Evolutionary conservation across 192 early-diverging fungal genomes (phyloP).

Genomic region (Umbelopsis vinacea): DNA sequence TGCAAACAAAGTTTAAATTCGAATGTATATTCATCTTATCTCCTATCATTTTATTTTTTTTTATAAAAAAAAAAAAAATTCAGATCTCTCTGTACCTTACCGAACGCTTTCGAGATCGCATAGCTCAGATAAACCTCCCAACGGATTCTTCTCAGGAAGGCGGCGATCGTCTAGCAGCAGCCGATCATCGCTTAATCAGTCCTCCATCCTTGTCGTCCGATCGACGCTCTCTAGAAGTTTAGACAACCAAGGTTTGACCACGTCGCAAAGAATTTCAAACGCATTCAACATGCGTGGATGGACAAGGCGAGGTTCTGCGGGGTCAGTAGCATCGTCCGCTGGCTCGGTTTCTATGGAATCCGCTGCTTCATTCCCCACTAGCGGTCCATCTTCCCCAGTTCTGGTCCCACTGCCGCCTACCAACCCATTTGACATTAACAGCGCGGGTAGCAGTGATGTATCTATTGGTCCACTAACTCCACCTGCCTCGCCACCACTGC

Average conservation of each 20-base stretch:
- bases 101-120: constrained; percentile 6
- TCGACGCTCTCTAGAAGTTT: background rate
- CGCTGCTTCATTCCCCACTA: background rate
- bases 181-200: background rate
- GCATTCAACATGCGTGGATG: background rate
- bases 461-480: background rate
- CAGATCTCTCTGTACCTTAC: constrained; percentile 26
- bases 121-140: background rate
- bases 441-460: background rate
- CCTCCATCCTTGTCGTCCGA: constrained; percentile 5
- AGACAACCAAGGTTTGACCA: background rate
- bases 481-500: constrained; percentile 3
- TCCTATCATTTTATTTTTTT: no score
- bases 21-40: constrained; percentile 1
- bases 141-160: constrained; percentile 3
- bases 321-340: constrained; percentile 9
- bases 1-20: background rate
- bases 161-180: constrained; percentile 3
- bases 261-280: constrained; percentile 12
- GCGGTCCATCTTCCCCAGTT: background rate
- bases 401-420: background rate
- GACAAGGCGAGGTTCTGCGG: constrained; percentile 3
- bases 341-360: constrained; percentile 9
- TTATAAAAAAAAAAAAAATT: no score
- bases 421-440: background rate